These are phyloP conservation scores for Syncephalastrum racemosum DNA, from an alignment of 371 early-diverging fungal genomes.

Conservation along the genomic window DNA sequence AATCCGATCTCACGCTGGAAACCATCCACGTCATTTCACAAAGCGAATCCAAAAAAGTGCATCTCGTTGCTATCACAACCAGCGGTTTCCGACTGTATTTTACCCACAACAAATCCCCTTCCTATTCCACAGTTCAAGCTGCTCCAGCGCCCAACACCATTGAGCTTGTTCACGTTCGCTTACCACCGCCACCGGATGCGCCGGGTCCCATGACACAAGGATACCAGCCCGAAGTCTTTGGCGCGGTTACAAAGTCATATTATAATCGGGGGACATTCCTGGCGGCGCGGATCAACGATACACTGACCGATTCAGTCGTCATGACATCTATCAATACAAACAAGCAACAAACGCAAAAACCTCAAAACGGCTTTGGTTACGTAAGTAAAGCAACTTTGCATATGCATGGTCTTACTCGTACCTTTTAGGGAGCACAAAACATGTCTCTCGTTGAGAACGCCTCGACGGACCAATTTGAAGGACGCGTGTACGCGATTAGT, in stretches of 20 bases:
- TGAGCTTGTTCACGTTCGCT: constrained; percentile 69
- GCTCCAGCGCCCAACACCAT: constrained; percentile 48
- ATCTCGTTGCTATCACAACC: constrained; percentile 70
- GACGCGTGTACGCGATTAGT: constrained; percentile 79
- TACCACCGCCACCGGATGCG: constrained; percentile 52
- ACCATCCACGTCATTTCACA: constrained; percentile 66
- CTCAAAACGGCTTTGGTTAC: background rate
- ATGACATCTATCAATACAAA: constrained; percentile 37
- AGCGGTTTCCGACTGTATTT: constrained; percentile 79
- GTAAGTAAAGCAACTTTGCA: too few relatives aligned
- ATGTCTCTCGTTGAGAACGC: constrained; percentile 15
- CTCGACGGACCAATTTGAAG: constrained; percentile 54
- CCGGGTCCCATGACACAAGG: constrained; percentile 11
- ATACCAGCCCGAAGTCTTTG: constrained; percentile 13
- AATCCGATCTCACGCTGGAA: constrained; percentile 50
- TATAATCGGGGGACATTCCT: constrained; percentile 68
- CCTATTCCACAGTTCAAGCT: background rate
- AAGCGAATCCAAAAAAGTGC: constrained; percentile 60
- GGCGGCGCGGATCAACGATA: constrained; percentile 60
- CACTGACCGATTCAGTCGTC: constrained; percentile 64
- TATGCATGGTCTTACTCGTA: background rate
- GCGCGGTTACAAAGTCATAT: constrained; percentile 54
- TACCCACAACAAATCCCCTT: constrained; percentile 40
- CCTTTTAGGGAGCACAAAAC: background rate
- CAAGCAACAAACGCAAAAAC: background rate